Evolutionary conservation across 176 grass and related monocot genomes (phyloP), one percentile per base, ranked within the genome.

Genomic region (Neostapfia colusana): DNA sequence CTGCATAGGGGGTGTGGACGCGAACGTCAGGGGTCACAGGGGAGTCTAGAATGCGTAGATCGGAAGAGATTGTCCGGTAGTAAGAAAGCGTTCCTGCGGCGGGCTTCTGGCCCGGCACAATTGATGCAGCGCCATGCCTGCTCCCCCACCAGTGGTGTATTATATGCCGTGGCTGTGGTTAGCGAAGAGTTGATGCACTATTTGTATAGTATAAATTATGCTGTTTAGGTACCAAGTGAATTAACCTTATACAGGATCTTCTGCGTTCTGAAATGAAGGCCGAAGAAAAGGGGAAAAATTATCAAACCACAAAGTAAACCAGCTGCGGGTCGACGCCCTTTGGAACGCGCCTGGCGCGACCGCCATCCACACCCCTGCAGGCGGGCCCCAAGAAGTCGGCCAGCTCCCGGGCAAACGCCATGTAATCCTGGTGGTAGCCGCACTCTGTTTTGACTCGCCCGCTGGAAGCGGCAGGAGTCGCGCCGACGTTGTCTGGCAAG

Each of bases 371-470:
- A 10, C 38, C 16, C n/a, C 9, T 3, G 38, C 39, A 14, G 26
- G 39, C 6, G 18, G 51, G 4, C 10, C 35, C 61, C 76, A 79
- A 16, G 39, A 48, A 28, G 15, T 85, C 69, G 21, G 76, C 69
- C 21, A 85, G 39, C 16, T 70, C 44, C 21, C 54, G 69, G 4
- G 83, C 83, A 49, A 67, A 79, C 0, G 69, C 49, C 76, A 85
- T 85, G 83, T 85, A 79, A 31, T 51, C 73, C 61, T 59, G 49
- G 75, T 59, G 49, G 75, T 66, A 73, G 43, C 25, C 46, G 76
- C 12, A 0, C 10, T 79, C 69, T 37, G 76, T 17, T 85, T 73
- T 85, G 49, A 56, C 75, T 27, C 40, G 27, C 17, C 75, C 75
- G 3, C 13, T 4, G 5, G 37, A 61, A 26, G 48, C 35, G 12